Base-by-base conservation (phyloP, 306 rosid genomes). In the Lablab purpureus region DNA sequence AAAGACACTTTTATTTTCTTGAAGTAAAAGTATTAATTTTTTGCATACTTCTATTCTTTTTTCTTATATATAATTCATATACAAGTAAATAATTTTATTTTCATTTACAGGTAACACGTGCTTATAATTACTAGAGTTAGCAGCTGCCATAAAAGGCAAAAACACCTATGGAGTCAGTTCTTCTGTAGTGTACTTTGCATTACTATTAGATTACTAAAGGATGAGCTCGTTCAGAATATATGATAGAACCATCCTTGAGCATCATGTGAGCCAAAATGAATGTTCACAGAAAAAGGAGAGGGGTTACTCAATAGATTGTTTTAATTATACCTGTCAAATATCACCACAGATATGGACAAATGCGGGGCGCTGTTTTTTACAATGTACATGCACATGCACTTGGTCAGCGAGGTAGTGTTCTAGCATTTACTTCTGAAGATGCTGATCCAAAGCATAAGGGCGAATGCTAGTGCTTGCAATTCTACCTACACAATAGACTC, bases 381-480 rank as follows among this genome's bases (percentile, higher is more conserved):
- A 76, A 80, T 77, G 75, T 77, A 83, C 87, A 80, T 63, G 73
- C 82, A 77, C 36, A 65, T 47, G 76, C 78, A 43, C 74, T 71
- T 40, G 74, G 27, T 77, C 56, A 56, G 43, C 37, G 58, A 65
- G 37, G 71, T 75, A 46, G 68, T 69, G 47, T 68, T 47, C 77
- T 30, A 60, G 64, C 67, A 70, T 71, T 62, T 74, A 51, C 79
- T 69, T 69, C 63, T 40, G 64, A 74, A 78, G 51, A 78, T 15
- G 41, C 62, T 49, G 73, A 77, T 54, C 75, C 73, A 54, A 71
- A 71, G 56, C 68, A 77, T 30, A 40, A 76, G 12, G 71, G 21
- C 75, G 65, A 58, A 32, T 34, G 55, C 19, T 50, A 37, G 25
- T 50, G 78, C 67, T 77, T 72, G 81, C 84, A 79, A 41, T 80